Base-by-base conservation (phyloP, 495 filamentous ascomycete species). In the Podospora appendiculata region DNA sequence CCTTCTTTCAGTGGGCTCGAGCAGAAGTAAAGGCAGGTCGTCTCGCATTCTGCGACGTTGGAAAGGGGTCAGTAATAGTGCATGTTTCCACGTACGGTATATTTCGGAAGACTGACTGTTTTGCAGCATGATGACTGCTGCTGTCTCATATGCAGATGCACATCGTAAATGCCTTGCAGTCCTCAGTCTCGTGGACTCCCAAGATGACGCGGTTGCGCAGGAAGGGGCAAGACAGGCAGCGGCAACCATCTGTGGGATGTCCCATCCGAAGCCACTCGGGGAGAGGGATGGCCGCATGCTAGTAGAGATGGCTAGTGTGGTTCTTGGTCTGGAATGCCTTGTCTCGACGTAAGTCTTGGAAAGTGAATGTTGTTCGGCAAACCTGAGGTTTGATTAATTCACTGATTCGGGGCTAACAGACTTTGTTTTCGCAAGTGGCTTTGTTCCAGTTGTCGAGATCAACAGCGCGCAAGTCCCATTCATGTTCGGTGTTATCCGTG, bases 1-100 rank as follows among this genome's bases (percentile, higher is more conserved):
- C 17, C 0, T 56, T 63, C 44, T 58, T 61, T 25, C 5, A 17
- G 1, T 58, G 58, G 58, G 45, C 52, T 13, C 42, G 41, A 2
- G 19, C 38, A 6, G 40, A 47, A 35, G n/a, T 63, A 13, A 44
- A 42, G 6, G 36, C 35, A 0, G 47, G 45, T 9, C 18, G 33
- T 8, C 19, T 58, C 2, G 9, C 42, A n/a, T 32, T 56, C 3
- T 11, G 34, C 5, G 39, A 53, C 40, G 32, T 58, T 12, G 47
- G 56, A 9, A 49, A 58, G 13, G 53, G 49, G 53, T 53, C 36
- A 17, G 55, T 45, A n/a, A 2, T 25, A 6, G 5, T 32, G 17
- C 8, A 48, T 10, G 8, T 11, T 25, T 25, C 25, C 25, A 25
- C 25, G 5, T 25, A 25, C 25, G 5, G 25, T 5, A 5, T 25